Base-by-base conservation (phyloP, 768 basidiomycete genomes). In the Mrakia frigida region DNA sequence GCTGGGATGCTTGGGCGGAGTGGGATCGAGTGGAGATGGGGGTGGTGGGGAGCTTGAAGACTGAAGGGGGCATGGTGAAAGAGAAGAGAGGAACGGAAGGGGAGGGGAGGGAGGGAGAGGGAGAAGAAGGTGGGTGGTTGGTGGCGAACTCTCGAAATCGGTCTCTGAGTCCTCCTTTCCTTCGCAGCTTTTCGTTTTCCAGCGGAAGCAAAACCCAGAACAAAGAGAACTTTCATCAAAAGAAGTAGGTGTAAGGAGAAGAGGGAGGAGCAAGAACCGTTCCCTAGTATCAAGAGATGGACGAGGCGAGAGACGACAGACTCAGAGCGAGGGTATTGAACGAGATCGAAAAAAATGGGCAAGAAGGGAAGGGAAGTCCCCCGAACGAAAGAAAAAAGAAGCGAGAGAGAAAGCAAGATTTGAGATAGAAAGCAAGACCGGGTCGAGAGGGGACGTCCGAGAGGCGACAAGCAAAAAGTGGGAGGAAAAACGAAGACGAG, bases 351-450 rank as follows among this genome's bases (percentile, higher is more conserved):
- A 9, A 41, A 23, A 6, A 69, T n/a, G n/a, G n/a, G n/a, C n/a
- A n/a, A n/a, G n/a, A n/a, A 46, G 28, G 21, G 68, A 43, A 25
- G 11, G 39, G 39, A 31, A 31, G n/a, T 43, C 39, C 41, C 14
- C 59, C 3, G 35, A 35, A 43, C 3, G 63, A 74, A 65, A 28
- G 74, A 13, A 33, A 68, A 33, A 46, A 69, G 68, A 69, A 69
- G 31, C 33, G 39, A 25, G 14, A n/a, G 11, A 11, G 23, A 11
- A 68, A 35, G 65, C 41, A 41, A 69, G 23, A 21, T 25, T n/a
- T 23, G 63, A 65, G 68, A 43, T 69, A n/a, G 21, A 41, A 50
- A 50, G 46, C 46, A 50, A 50, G 46, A 50, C 46, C 46, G 46
- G 21, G n/a, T n/a, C n/a, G 13, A 3, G 43, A 43, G 43, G 5